Evolutionary conservation across 306 rosid genomes (phyloP).

Genomic region (Trifolium pratense): DNA sequence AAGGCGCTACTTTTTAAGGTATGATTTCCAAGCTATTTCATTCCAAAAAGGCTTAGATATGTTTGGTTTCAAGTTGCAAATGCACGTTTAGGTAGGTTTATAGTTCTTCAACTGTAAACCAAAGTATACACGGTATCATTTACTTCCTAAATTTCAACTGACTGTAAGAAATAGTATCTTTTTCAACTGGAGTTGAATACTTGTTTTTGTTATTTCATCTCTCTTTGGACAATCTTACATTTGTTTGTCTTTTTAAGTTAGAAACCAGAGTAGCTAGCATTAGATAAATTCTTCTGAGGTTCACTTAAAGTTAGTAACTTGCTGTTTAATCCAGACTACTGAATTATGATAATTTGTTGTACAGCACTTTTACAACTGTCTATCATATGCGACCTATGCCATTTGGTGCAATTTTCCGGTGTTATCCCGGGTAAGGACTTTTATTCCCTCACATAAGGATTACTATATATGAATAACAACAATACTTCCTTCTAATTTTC

Average conservation of each 20-base stretch:
- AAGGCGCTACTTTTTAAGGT: conserved; percentile 89
- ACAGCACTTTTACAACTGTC: conserved; percentile 81
- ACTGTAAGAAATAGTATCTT: conserved; percentile 10
- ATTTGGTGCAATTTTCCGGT: conserved; percentile 88
- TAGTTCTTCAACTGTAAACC: conserved; percentile 1
- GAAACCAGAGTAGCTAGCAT: neutral
- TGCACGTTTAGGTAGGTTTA: neutral
- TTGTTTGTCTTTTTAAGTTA: neutral
- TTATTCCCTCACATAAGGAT: conserved; percentile 1
- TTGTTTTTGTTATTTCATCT: conserved; percentile 7
- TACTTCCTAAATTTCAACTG: conserved; percentile 30
- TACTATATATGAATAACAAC: neutral
- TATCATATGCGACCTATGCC: conserved; percentile 94
- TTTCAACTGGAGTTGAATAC: conserved; percentile 19
- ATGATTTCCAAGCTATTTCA: conserved; percentile 33
- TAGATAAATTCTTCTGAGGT: conserved; percentile 16
- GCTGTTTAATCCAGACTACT: conserved; percentile 31
- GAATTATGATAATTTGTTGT: conserved; percentile 38
- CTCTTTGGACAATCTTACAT: conserved; percentile 22
- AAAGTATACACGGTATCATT: neutral
- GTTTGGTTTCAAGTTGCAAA: conserved; percentile 20
- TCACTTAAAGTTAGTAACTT: conserved; percentile 5
- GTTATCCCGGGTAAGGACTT: conserved; percentile 85
- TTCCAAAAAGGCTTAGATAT: conserved; percentile 2
- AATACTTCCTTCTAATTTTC: conserved; percentile 21